Base-by-base conservation (phyloP, 192 early-diverging fungal species). In the Gryganskiella cystojenkinii region DNA sequence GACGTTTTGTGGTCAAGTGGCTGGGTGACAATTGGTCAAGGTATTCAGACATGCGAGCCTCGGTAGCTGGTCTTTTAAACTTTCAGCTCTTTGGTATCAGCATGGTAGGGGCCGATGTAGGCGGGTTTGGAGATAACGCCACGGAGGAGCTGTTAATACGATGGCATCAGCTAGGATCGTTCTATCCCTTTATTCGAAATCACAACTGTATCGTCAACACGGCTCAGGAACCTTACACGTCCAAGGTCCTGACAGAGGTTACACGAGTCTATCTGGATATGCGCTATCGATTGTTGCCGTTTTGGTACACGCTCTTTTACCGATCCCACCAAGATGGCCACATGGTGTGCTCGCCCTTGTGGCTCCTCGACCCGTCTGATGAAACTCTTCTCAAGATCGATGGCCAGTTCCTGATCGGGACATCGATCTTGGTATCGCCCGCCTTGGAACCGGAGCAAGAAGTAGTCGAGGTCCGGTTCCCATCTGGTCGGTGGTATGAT, bases 31-130 rank as follows among this genome's bases (percentile, higher is more conserved):
- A 91, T 63, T 53, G 56, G 42, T 84, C 90, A 4, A 64, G 73
- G 10, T 91, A 81, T 73, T 28, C 63, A 8, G 81, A 86, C 65
- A 57, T 92, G 69, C 81, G 80, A 47, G 27, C 81, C n/a, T 92
- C 90, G 1, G 89, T 91, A 46, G 45, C 88, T 4, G 85, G 80
- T 8, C 56, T 87, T 24, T 67, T 92, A 15, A 82, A 82, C 58
- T 89, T 92, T 81, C 88, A 90, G 43, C 68, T 91, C 15, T 90
- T 90, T 69, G 90, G 89, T 50, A 90, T 92, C 44, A 83, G 85
- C 1, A 86, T 88, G 80, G 80, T 89, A 5, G 91, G 91, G 10
- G 84, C 91, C 8, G 91, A 92, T 70, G 85, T 92, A 37, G 87
- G 91, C 53, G 91, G 91, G 10, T 92, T 92, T 70, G 81, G 80